phyloP scores from a whole-genome alignment of 116 monocot genomes.

The Posidonia oceanica region DNA sequence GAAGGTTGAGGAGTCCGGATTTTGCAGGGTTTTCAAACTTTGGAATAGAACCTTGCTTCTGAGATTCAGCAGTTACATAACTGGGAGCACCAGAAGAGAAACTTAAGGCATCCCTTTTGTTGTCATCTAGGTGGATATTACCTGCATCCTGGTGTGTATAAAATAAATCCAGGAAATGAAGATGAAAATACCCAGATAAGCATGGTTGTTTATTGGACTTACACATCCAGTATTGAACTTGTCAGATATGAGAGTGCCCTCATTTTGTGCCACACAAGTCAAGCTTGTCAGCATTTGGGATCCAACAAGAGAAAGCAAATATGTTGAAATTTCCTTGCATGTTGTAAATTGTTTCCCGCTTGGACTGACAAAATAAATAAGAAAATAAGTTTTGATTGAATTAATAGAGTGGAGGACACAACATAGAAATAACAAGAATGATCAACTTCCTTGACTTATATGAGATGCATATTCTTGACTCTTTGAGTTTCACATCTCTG shows the following conservation, averaged over 20 bases:
- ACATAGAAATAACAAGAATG: neutral
- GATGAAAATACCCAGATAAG: constrained; percentile 2
- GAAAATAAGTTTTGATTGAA: neutral
- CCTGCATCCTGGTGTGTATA: constrained; percentile 41
- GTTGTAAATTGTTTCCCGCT: constrained; percentile 68
- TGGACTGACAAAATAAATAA: constrained; percentile 36
- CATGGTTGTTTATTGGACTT: constrained; percentile 20
- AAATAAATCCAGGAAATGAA: constrained; percentile 12
- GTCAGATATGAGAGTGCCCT: constrained; percentile 2
- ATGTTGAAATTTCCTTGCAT: constrained; percentile 78
- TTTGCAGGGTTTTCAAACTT: constrained; percentile 15
- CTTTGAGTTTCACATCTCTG: no score
- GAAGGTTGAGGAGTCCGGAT: constrained; percentile 3
- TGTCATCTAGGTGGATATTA: constrained; percentile 15
- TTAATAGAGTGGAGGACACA: neutral
- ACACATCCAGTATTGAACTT: constrained; percentile 29
- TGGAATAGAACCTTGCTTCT: constrained; percentile 21
- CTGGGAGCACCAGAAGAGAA: constrained; percentile 12
- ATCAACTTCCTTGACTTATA: neutral
- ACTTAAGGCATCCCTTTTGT: constrained; percentile 15
- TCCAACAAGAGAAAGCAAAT: constrained; percentile 62
- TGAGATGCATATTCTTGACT: no score
- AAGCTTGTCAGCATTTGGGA: constrained; percentile 15
- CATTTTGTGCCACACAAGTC: constrained; percentile 12
- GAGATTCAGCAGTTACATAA: constrained; percentile 22